Evolutionary conservation across 2,329 filamentous ascomycete species (phyloP), one percentile per base, ranked within the genome.

Genomic region (Elsinoe fawcettii): DNA sequence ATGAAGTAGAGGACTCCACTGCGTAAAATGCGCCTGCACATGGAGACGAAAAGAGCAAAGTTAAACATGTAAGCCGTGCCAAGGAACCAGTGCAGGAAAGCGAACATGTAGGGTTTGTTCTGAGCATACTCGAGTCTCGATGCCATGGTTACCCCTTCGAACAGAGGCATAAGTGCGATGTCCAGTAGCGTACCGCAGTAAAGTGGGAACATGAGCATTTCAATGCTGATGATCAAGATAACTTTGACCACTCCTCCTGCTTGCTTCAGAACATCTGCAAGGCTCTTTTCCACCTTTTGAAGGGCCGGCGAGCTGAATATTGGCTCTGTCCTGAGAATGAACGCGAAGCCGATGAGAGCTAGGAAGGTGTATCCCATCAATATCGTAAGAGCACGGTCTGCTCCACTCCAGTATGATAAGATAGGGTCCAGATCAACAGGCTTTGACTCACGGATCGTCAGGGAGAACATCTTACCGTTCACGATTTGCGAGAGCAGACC

Each of bases 31-130:
- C 96, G 96, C 61, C 93, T 86, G 72, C 93, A 99, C 91, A 99
- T 97, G 58, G 91, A 95, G 16, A 99, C 93, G 69, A 99, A 99
- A 2, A 99, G 80, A 4, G 93, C 93, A 69, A 99, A 99, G 70
- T 99, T 93, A 74, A 99, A 99, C 95, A 99, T 99, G 72, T 99
- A 99, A 61, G 91, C 95, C 2, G 93, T 99, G 51, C 93, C 93
- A 58, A 96, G 86, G 67, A 99, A 99, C 93, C 93, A 99, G 70
- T 99, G 93, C 55, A 97, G 87, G 69, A 99, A 99, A 12, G 95
- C 83, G 12, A 92, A 96, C 0, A 90, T 96, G 63, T 92, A 80
- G 0, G 93, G 93, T 60, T 86, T 90, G 60, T 83, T 79, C 56
- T 82, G 75, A 1, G 89, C 89, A 66, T 96, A 99, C 3, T 83